Percentiles rank a stretch among this genome's conserved stretches.
phyloP scores from a whole-genome alignment of 2,329 filamentous ascomycete species.

The Colletotrichum plurivorum region DNA sequence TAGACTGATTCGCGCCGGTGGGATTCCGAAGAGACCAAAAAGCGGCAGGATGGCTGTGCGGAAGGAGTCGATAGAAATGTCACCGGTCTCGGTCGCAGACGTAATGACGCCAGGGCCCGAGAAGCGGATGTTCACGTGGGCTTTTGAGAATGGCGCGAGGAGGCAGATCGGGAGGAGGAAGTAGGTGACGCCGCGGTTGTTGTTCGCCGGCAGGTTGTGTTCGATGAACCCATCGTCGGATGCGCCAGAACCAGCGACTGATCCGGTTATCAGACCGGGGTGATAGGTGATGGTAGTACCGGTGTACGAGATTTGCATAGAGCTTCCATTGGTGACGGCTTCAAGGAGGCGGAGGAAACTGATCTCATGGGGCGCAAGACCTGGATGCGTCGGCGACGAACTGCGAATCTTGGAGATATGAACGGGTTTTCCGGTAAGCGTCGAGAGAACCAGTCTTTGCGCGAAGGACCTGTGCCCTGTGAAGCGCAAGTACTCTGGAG shows the following conservation, averaged over 20 bases:
- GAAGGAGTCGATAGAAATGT: conserved; percentile 93
- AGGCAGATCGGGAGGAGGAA: conserved; percentile 92
- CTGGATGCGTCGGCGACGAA: conserved; percentile 86
- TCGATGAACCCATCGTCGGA: conserved; percentile 80
- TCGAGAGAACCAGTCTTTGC: conserved; percentile 88
- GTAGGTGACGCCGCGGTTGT: conserved; percentile 88
- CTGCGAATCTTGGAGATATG: conserved; percentile 96
- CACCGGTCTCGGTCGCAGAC: conserved; percentile 83
- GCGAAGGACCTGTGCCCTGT: conserved; percentile 87
- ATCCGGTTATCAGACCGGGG: conserved; percentile 92
- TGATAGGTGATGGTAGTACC: conserved; percentile 94
- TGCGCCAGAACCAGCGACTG: conserved; percentile 81
- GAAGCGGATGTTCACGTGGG: conserved; percentile 90
- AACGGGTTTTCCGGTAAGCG: conserved; percentile 88
- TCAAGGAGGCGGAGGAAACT: conserved; percentile 97
- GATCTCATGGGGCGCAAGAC: conserved; percentile 92
- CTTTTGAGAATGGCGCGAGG: conserved; percentile 93
- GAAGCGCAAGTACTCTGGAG: conserved; percentile 77
- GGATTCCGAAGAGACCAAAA: conserved; percentile 91
- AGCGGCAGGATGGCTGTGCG: conserved; percentile 92
- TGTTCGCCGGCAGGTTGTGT: conserved; percentile 83
- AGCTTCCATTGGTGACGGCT: conserved; percentile 92
- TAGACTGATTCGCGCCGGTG: conserved; percentile 84
- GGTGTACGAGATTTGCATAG: conserved; percentile 96
- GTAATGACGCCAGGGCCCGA: conserved; percentile 94